Evolutionary conservation across 208 protist genomes (phyloP).

Genomic region (Giardia duodenalis): DNA sequence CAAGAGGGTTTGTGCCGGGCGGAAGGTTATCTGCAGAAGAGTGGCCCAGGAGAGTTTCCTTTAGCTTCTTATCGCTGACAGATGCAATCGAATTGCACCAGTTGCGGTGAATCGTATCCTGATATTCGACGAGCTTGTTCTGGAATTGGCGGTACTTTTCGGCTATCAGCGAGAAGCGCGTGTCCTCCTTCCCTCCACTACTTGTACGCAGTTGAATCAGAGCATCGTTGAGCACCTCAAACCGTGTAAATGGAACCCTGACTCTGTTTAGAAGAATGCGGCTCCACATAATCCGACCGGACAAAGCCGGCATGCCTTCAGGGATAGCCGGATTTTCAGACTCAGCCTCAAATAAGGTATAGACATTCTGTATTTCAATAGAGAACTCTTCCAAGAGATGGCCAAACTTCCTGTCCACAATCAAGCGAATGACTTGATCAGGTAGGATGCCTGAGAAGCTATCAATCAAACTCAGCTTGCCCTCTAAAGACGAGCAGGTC

Average conservation of each 20-base stretch:
- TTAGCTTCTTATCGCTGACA: not conserved
- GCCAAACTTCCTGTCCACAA: not conserved
- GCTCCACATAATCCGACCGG: conserved; percentile 17
- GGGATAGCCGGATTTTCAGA: not conserved
- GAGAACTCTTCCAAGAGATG: not conserved
- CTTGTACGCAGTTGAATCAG: not conserved
- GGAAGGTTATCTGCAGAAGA: not conserved
- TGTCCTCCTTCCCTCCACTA: not conserved
- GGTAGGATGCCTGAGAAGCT: not conserved
- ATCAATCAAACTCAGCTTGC: not conserved
- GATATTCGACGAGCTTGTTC: conserved; percentile 10
- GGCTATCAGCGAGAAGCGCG: not conserved
- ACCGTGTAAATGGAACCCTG: not conserved
- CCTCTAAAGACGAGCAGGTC: not conserved
- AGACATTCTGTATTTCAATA: not conserved
- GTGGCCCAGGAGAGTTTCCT: not conserved
- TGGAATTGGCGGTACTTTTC: conserved; percentile 10
- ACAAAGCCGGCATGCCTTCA: not conserved
- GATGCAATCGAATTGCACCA: not conserved
- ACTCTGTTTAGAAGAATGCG: not conserved
- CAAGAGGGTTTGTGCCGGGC: not conserved
- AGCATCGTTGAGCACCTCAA: not conserved
- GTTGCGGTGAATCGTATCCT: not conserved
- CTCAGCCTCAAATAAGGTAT: not conserved
- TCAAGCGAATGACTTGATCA: not conserved